Base-by-base conservation (phyloP, 2,329 filamentous ascomycete species). In the Trichoderma sp. region DNA sequence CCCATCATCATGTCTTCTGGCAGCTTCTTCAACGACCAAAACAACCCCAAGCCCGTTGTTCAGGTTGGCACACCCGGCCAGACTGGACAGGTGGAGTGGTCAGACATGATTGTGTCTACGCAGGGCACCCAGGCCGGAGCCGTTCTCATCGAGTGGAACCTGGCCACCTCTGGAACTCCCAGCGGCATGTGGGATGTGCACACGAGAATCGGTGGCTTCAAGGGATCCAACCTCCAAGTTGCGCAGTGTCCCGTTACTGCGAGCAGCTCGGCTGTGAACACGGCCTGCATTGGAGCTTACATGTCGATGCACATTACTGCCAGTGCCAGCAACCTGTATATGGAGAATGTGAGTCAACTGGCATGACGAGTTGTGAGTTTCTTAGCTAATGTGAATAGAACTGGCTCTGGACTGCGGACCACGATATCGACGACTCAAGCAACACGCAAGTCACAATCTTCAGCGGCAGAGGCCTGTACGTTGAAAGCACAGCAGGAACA, bases 401-500 rank as follows among this genome's bases (percentile, higher is more conserved):
- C 60, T 62, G 60, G 60, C 24, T 62, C 43, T 62, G 60, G 60
- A 53, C 60, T 7, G 60, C 60, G 7, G 60, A 62, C n/a, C 60
- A 62, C 55, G 63, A 66, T 7, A 66, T 66, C n/a, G 63, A 66
- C 6, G 63, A 66, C 53, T 24, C 63, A 10, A n/a, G 8, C 40
- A 56, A 57, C n/a, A 58, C 63, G 3, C 53, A 77, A 52, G 77
- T 83, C 68, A 73, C 73, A 24, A 72, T 82, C 40, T 82, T 78
- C 66, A 74, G 70, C 3, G 81, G 72, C 3, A 73, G 81, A 24
- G 81, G 81, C 24, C 74, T 81, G 21, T 75, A 80, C 7, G 72
- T 78, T 29, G 73, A 79, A 57, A 74, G 75, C 24, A 66, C 53
- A 33, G 53, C 53, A 57, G 63, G 63, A 16, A 66, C 53, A 2